Percentiles rank a stretch among this genome's conserved stretches.
Conservation (phyloP, 2,329 filamentous ascomycete genomes). For the Neopestalotiopsis sp. region DNA sequence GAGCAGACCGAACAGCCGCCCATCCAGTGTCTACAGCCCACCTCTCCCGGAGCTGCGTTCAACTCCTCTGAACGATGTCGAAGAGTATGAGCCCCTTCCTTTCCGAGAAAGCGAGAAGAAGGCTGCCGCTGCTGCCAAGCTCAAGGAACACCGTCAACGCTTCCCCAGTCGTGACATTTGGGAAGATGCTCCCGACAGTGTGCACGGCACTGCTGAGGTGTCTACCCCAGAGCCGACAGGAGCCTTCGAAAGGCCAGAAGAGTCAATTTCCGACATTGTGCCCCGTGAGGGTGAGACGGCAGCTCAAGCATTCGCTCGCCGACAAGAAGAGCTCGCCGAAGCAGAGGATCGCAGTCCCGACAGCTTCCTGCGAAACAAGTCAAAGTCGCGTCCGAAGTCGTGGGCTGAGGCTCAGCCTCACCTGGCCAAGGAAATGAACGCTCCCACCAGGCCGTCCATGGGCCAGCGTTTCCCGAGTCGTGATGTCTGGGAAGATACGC, state of each 20-base stretch:
- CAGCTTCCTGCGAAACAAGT: slow-evolving; percentile 58
- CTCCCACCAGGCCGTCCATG: slow-evolving; percentile 54
- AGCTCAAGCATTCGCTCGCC: slow-evolving; percentile 68
- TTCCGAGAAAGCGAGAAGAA: slow-evolving; percentile 67
- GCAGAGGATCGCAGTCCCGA: slow-evolving; percentile 52
- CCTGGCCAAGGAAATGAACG: slow-evolving; percentile 50
- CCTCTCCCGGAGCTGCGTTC: slow-evolving; percentile 60
- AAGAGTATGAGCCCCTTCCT: slow-evolving; percentile 95
- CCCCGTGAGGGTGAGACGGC: slow-evolving; percentile 56
- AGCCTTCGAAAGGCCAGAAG: slow-evolving; percentile 44
- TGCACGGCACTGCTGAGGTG: slow-evolving; percentile 80
- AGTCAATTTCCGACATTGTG: slow-evolving; percentile 39
- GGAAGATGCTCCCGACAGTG: slow-evolving; percentile 92
- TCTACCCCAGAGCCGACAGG: slow-evolving; percentile 74
- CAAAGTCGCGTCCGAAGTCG: slow-evolving; percentile 51
- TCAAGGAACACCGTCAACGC: slow-evolving; percentile 63
- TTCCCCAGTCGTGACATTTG: slow-evolving; percentile 97
- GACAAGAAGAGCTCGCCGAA: slow-evolving; percentile 69
- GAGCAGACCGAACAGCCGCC: slow-evolving; percentile 68
- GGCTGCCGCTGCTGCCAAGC: slow-evolving; percentile 47
- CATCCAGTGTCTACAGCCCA: slow-evolving; percentile 66
- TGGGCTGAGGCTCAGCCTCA: slow-evolving; percentile 55
- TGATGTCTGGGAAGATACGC: slow-evolving; percentile 94
- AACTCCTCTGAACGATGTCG: slow-evolving; percentile 83
- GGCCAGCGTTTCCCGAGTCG: slow-evolving; percentile 84